Evolutionary conservation across 2,329 filamentous ascomycete species (phyloP), one percentile per base, ranked within the genome.

Genomic region (Xylaria sp.): DNA sequence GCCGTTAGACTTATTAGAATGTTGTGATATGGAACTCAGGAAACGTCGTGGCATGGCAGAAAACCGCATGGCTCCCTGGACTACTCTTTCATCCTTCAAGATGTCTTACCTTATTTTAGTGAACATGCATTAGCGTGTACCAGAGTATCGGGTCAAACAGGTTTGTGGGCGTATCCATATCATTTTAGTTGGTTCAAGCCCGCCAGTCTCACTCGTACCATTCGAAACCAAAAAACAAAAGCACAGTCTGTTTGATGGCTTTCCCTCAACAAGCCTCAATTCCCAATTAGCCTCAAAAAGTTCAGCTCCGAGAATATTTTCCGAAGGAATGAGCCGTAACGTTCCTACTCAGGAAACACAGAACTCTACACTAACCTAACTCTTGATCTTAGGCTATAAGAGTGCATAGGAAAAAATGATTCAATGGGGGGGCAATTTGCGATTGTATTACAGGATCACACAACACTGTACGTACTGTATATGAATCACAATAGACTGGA

Each of bases 81-180:
- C 48, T 57, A 34, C 63, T 61, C 64, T 58, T 69, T 69, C 67
- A 64, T 69, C 61, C 67, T 71, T 71, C 67, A 34, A 66, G 65
- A 72, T 76, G 75, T 77, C 74, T 76, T 71, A 75, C 74, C 72
- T 76, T 71, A 74, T 75, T 74, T 71, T 74, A 70, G 71, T 74
- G 71, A 76, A 69, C 75, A 75, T 77, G 76, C 76, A 77, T 77
- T 77, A 77, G 76, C 76, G 76, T 77, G 75, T 77, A 77, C 76
- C 76, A 74, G 76, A 75, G 73, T 74, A 76, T 75, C 76, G 76
- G 76, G 76, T 77, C 76, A 71, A 69, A 70, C 65, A 71, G 69
- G 69, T 73, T 59, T 51, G 67, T 65, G 71, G 74, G 74, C 71
- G 75, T 76, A 74, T 72, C 73, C 68, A 67, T 65, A 65, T 63